A percentile compares a stretch with the other conserved stretches of the same genome.
Evolutionary conservation across 2,329 filamentous ascomycete genomes (phyloP).

Genomic region (Basipetospora chlamydospora): DNA sequence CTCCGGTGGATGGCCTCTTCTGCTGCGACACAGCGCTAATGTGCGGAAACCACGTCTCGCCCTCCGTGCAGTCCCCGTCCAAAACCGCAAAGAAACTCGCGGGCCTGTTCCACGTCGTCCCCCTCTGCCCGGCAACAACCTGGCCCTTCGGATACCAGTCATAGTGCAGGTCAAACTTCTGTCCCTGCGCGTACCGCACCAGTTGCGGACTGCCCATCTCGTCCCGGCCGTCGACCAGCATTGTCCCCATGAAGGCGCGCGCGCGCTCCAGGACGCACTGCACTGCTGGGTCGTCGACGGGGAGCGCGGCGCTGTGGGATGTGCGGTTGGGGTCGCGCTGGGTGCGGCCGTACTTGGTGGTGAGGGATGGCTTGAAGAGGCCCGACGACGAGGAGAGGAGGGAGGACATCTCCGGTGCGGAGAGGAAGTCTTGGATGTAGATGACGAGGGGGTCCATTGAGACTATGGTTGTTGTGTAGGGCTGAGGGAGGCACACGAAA

Average conservation of each 20-base stretch:
- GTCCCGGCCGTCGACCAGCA: conserved; percentile 20
- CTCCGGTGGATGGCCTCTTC: conserved; percentile 13
- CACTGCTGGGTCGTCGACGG: conserved; percentile 19
- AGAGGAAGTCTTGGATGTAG: conserved; percentile 26
- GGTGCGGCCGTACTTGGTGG: conserved; percentile 20
- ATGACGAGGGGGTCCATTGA: conserved; percentile 27
- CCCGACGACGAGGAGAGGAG: conserved; percentile 20
- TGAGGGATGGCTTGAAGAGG: conserved; percentile 21
- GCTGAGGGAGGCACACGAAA: conserved; percentile 15
- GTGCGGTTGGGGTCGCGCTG: conserved; percentile 21
- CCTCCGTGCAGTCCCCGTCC: conserved; percentile 21
- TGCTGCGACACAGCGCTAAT: conserved; percentile 13
- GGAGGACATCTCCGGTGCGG: conserved; percentile 13
- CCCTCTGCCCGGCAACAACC: neutral
- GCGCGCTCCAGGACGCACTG: conserved; percentile 22
- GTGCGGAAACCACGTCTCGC: conserved; percentile 26
- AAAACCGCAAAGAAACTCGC: conserved; percentile 29
- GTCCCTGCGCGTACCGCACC: conserved; percentile 23
- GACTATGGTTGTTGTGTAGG: conserved; percentile 24
- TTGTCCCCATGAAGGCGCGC: conserved; percentile 21
- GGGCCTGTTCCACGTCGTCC: conserved; percentile 16
- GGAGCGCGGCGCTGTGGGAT: conserved; percentile 22
- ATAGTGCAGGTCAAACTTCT: conserved; percentile 24
- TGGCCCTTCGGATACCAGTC: conserved; percentile 19
- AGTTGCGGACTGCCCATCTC: conserved; percentile 28